Percentiles rank a stretch among this genome's conserved stretches.
Evolutionary conservation across 495 filamentous ascomycete genomes (phyloP).

Genomic region (Hyphodiscus hymeniophilus): DNA sequence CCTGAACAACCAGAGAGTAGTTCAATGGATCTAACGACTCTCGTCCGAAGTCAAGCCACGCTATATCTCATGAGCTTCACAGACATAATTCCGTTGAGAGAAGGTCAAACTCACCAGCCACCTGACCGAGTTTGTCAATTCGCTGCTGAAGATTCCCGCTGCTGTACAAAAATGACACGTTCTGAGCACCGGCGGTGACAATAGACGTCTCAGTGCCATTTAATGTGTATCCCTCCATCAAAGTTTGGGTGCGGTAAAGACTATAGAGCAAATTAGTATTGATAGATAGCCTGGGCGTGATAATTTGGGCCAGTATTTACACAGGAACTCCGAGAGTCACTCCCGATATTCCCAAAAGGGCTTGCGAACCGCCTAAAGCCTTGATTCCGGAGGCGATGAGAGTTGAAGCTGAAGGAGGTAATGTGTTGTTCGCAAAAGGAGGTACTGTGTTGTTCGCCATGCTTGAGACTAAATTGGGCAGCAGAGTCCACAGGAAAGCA

Average conservation of each 20-base stretch:
- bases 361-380: background rate
- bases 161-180: background rate
- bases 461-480: no score
- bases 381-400: no score
- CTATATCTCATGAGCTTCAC: background rate
- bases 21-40: no score
- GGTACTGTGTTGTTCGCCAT: no score
- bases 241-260: background rate
- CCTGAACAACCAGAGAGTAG: background rate
- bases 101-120: background rate
- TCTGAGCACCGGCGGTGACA: background rate
- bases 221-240: background rate
- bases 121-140: background rate
- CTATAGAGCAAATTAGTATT: background rate
- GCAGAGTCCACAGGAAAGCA: no score
- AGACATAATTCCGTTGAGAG: background rate
- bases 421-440: no score
- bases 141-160: background rate
- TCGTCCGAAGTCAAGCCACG: background rate
- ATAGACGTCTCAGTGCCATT: background rate
- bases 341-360: background rate
- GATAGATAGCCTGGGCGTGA: background rate
- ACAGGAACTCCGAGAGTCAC: background rate
- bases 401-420: no score
- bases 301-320: background rate